Base-by-base conservation (phyloP, 2,329 filamentous ascomycete species). In the Paraphoma sp. region DNA sequence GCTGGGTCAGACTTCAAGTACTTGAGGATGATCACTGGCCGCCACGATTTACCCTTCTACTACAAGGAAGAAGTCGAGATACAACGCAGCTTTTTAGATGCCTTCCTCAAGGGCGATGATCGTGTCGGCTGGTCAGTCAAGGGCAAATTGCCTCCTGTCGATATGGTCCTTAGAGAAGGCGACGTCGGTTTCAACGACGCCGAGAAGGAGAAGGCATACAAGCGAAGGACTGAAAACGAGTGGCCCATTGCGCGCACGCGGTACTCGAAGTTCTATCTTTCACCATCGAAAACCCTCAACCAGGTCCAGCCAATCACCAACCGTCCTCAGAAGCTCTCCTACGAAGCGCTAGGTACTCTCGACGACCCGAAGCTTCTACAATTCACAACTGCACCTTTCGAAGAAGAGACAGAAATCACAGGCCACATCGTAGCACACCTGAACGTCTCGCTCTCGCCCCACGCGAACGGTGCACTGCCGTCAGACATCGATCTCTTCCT, bases 21-120 rank as follows among this genome's bases (percentile, higher is more conserved):
- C 62, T 79, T 91, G 0, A 83, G 88, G 6, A 86, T 90, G 70
- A 88, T 91, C 67, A 87, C 84, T 0, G 89, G 89, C 1, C 82
- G 89, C 0, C 89, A 92, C 59, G 89, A 91, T 64, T 78, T 91
- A 1, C 89, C 89, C 0, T 91, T 91, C 70, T 92, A 90, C 75
- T 90, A 90, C 68, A 73, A 83, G 1, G 86, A 90, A 46, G 86
- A 90, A 59, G 88, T 89, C 0, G 86, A 89, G 57, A 64, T 91
- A 0, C 89, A 91, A 67, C 81, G 80, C 45, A 86, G 84, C 61
- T 92, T 92, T 70, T 76, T 91, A 0, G 87, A 90, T 56, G 88
- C 88, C 0, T 92, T 92, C 67, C 80, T 92, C 36, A 91, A 90
- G 63, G 86, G 81, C 1, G 81, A 90, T 0, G 89, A 91, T 63